Base-by-base conservation (phyloP, 805 yeast genomes). In the Starmerella geochares region DNA sequence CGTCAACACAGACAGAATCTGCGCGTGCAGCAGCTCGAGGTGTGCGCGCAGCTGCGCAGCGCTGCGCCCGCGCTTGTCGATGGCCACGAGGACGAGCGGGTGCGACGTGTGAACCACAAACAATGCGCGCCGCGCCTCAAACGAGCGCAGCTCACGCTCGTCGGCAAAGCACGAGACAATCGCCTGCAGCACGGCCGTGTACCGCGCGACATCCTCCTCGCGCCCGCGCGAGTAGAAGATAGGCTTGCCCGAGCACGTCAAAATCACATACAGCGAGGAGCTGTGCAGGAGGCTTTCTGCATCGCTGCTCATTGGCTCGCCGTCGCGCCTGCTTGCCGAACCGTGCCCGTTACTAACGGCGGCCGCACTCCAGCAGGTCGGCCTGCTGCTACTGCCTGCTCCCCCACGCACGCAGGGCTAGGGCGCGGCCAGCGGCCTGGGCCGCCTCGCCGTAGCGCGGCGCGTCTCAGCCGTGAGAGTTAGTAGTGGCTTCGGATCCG, bases 1-100 rank as follows among this genome's bases (percentile, higher is more conserved):
- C n/a, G 94, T 83, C 35, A 92, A 67, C 0, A 92, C 83, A 0
- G 94, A 79, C n/a, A 90, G 62, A 5, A 90, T 62, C 62, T 84
- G 90, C 43, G 85, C 79, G 66, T 88, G 81, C 14, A 90, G 59
- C 19, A 82, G 72, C 46, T 79, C 81, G 43, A 90, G 67, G 59
- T 90, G 96, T 29, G 77, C 74, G 37, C 71, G 59, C 44, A 82
- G 59, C 45, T 79, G 72, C 23, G 49, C 47, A 47, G 62, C 70
- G 20, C 67, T 60, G 49, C 64, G 70, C 10, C 63, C 64, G 6
- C 58, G 56, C 41, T 61, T 62, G 56, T 65, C 67, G 6, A 83
- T 74, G 0, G 92, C 86, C 58, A 86, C 79, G 24, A 88, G 66
- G 7, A 85, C 71, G 14, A 90, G 72, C 1, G 96, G 96, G 0